phyloP scores from a whole-genome alignment of 768 basidiomycete genomes.

The Lactifluus piperatus region DNA sequence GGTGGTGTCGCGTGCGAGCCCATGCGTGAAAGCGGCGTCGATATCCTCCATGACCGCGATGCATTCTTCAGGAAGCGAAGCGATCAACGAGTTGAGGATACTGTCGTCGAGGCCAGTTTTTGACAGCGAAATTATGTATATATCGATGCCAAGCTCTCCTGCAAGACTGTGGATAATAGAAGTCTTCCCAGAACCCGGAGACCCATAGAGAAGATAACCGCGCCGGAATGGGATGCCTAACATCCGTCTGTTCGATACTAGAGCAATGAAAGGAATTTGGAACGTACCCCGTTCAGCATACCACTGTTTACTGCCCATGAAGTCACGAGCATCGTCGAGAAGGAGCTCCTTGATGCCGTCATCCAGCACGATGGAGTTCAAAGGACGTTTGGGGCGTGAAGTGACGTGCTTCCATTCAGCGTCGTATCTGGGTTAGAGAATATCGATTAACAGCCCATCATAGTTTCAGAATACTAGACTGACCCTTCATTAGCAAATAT shows the following conservation, averaged over 20 bases:
- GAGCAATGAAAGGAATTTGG: background rate
- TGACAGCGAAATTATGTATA: constrained; percentile 66
- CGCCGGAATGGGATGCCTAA: constrained; percentile 64
- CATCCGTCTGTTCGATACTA: background rate
- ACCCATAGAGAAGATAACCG: constrained; percentile 72
- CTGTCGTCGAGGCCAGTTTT: constrained; percentile 55
- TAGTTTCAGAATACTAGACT: background rate
- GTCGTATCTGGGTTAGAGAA: constrained; percentile 2
- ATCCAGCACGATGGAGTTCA: constrained; percentile 62
- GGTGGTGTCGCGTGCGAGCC: constrained; percentile 30
- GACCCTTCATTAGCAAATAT: constrained; percentile 44
- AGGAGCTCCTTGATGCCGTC: constrained; percentile 58
- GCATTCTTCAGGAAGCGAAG: constrained; percentile 56
- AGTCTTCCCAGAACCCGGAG: constrained; percentile 72
- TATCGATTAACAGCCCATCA: background rate
- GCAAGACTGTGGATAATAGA: constrained; percentile 69
- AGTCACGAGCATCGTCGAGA: constrained; percentile 61
- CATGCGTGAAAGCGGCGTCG: constrained; percentile 60
- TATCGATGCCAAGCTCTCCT: constrained; percentile 66
- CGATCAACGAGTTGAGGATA: constrained; percentile 47
- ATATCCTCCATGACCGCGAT: constrained; percentile 82
- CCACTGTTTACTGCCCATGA: constrained; percentile 61
- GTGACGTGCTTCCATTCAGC: constrained; percentile 47
- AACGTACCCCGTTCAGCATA: constrained; percentile 53
- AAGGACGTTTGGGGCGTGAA: constrained; percentile 53